Conservation (phyloP, 352 stramenopile species). For the Globisporangium iwayamae region DNA sequence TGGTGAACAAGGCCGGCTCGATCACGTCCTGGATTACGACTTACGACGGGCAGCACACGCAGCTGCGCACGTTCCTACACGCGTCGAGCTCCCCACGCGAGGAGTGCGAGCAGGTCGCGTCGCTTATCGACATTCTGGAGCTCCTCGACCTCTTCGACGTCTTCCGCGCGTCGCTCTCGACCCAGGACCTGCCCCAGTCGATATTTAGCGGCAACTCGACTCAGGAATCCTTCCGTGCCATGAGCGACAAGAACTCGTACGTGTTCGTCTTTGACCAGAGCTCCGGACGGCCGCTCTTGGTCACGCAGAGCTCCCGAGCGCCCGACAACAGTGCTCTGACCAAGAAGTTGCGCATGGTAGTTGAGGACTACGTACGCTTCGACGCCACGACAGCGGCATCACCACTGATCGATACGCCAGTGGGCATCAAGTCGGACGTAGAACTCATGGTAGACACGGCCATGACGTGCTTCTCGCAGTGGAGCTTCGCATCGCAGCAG, state of each 20-base stretch:
- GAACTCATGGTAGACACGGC: constrained; percentile 48
- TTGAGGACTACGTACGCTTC: constrained; percentile 42
- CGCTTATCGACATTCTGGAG: constrained; percentile 41
- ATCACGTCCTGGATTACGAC: constrained; percentile 49
- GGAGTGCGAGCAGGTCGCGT: constrained; percentile 28
- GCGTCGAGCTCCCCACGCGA: constrained; percentile 1
- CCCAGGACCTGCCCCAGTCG: constrained; percentile 11
- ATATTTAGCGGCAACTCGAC: not conserved
- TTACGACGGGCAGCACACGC: constrained; percentile 25
- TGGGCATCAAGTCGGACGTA: constrained; percentile 51
- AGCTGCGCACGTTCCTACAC: constrained; percentile 36
- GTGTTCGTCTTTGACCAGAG: constrained; percentile 40
- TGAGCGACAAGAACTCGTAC: constrained; percentile 41
- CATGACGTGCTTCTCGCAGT: constrained; percentile 41
- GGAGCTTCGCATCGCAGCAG: constrained; percentile 28
- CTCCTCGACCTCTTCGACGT: constrained; percentile 46
- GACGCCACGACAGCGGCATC: constrained; percentile 7
- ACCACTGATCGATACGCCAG: constrained; percentile 23
- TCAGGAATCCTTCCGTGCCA: constrained; percentile 15
- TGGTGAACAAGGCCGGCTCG: constrained; percentile 36
- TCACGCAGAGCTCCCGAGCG: constrained; percentile 25
- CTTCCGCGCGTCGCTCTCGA: constrained; percentile 22
- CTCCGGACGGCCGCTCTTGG: constrained; percentile 27
- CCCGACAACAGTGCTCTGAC: not conserved
- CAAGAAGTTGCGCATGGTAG: constrained; percentile 24